Conservation (phyloP, 2,329 filamentous ascomycete species). For the Ceratocystis lukuohia region DNA sequence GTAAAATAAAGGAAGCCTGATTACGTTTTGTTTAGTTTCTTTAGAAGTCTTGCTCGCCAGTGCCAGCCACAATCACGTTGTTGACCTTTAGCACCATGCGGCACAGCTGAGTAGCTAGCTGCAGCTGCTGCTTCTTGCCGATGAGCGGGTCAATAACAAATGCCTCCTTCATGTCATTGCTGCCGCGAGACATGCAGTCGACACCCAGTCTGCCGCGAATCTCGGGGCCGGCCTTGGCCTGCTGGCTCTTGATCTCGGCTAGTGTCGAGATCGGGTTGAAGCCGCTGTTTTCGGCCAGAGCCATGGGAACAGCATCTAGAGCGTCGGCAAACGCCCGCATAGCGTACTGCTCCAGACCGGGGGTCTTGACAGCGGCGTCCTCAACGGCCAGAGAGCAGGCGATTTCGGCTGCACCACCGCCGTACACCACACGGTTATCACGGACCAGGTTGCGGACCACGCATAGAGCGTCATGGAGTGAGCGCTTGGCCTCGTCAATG, state of each 20-base stretch:
- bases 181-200: constrained; percentile 93
- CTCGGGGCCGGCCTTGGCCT: constrained; percentile 56
- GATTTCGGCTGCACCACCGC: constrained; percentile 91
- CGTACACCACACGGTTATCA: constrained; percentile 95
- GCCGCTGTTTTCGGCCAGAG: constrained; percentile 92
- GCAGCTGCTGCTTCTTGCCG: constrained; percentile 91
- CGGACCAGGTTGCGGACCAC: constrained; percentile 92
- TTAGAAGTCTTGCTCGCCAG: constrained; percentile 78
- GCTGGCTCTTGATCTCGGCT: constrained; percentile 88
- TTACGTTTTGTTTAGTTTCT: constrained; percentile 23
- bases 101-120: constrained; percentile 92
- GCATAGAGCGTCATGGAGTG: constrained; percentile 91
- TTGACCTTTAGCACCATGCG: constrained; percentile 97
- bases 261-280: constrained; percentile 91
- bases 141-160: constrained; percentile 98
- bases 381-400: constrained; percentile 94
- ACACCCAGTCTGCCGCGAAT: constrained; percentile 61
- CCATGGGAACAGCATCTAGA: constrained; percentile 86
- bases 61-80: constrained; percentile 85
- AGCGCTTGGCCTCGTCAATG: constrained; percentile 97
- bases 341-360: constrained; percentile 95
- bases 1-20: constrained; percentile 12
- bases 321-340: constrained; percentile 98
- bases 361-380: constrained; percentile 85
- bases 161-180: constrained; percentile 93